Evolutionary conservation across 2,329 filamentous ascomycete genomes (phyloP).

Genomic region (Fusarium solani-melongenae): DNA sequence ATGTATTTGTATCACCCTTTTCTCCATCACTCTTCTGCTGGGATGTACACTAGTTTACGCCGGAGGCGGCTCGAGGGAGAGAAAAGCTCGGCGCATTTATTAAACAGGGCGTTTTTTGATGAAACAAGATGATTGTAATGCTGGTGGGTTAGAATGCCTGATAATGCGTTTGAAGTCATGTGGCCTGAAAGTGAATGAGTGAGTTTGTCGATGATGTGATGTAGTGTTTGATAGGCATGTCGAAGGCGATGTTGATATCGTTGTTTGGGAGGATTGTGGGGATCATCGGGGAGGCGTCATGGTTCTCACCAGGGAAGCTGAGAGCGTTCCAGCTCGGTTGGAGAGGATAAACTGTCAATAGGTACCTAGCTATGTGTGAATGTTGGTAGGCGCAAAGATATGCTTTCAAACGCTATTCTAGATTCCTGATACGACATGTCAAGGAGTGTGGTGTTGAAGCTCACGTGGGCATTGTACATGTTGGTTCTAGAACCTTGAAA

Average conservation of each 20-base stretch:
- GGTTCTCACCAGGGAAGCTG: not conserved
- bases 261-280: not conserved
- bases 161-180: not conserved
- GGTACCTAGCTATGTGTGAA: not conserved
- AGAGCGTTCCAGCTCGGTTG: not conserved
- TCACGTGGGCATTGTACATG: constrained; percentile 19
- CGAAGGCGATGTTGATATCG: not conserved
- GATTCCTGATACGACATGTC: not conserved
- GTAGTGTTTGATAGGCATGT: constrained; percentile 1
- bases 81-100: constrained; percentile 50
- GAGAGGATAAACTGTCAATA: not conserved
- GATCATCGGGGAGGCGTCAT: constrained; percentile 15
- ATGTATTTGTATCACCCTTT: constrained; percentile 51
- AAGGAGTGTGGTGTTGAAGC: not conserved
- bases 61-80: constrained; percentile 45
- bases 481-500: constrained; percentile 21
- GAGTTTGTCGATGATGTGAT: not conserved
- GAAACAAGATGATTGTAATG: constrained; percentile 17
- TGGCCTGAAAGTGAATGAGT: not conserved
- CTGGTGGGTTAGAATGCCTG: constrained; percentile 15
- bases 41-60: constrained; percentile 52
- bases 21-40: constrained; percentile 48
- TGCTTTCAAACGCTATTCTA: not conserved
- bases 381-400: not conserved
- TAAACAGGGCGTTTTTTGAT: constrained; percentile 47